Conservation (phyloP, 1,139 yeast genomes). For the Debaryomyces psychrophilus region DNA sequence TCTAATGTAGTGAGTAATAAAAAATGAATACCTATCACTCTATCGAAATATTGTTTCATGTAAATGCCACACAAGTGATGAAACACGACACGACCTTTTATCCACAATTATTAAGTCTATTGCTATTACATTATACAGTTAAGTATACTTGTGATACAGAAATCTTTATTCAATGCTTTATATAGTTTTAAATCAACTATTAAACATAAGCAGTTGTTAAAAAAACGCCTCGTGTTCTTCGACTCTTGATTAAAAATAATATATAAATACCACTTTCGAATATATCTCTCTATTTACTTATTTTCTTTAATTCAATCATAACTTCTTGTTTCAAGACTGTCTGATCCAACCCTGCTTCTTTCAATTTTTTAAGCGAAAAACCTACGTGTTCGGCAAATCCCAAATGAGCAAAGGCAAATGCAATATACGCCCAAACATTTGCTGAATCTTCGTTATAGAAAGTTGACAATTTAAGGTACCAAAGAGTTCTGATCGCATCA, state of each 20-base stretch:
- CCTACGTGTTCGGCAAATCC: conserved; percentile 21
- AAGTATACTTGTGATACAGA: no score
- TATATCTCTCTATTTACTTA: conserved; percentile 12
- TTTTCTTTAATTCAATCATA: conserved; percentile 19
- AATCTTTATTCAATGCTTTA: no score
- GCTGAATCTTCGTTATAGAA: conserved; percentile 21
- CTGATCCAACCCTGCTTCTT: conserved; percentile 20
- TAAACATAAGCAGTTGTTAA: no score
- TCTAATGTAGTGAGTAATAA: no score
- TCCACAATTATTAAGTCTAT: no score
- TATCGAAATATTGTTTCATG: no score
- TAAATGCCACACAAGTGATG: no score
- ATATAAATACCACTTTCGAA: neutral
- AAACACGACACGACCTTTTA: no score
- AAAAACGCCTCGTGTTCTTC: no score
- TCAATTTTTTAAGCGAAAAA: conserved; percentile 19
- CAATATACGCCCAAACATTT: conserved; percentile 21
- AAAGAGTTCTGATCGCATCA: conserved; percentile 17
- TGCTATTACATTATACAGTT: no score
- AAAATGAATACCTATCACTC: no score
- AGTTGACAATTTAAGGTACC: conserved; percentile 19
- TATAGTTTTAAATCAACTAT: no score
- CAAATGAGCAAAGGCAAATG: conserved; percentile 21
- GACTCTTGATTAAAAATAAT: neutral
- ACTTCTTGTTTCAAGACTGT: conserved; percentile 19